phyloP scores from a whole-genome alignment of 768 basidiomycete species.

The Ramaria rubella region DNA sequence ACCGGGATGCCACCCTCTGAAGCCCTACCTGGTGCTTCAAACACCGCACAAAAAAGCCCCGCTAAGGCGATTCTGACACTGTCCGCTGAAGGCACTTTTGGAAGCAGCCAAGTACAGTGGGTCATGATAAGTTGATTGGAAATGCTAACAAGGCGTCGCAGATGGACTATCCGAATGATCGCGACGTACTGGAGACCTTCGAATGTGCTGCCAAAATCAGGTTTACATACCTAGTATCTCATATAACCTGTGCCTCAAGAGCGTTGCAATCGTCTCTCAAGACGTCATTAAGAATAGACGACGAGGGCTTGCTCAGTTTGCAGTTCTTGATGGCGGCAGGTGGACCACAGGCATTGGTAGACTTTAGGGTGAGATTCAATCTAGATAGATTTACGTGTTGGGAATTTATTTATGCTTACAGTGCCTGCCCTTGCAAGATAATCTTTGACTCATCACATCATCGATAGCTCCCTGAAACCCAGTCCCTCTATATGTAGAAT shows the following conservation, averaged over 20 bases:
- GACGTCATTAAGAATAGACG: constrained; percentile 82
- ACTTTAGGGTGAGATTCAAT: constrained; percentile 68
- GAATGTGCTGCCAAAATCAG: constrained; percentile 63
- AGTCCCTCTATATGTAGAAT: background rate
- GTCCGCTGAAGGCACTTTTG: constrained; percentile 74
- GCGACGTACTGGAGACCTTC: constrained; percentile 85
- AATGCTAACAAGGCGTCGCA: constrained; percentile 23
- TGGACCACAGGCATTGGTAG: constrained; percentile 65
- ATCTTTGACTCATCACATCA: background rate
- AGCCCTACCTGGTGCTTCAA: constrained; percentile 21
- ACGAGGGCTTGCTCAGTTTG: constrained; percentile 73
- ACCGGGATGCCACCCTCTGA: constrained; percentile 56
- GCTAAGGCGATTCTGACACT: constrained; percentile 71
- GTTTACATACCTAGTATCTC: constrained; percentile 83
- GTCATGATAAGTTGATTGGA: constrained; percentile 1
- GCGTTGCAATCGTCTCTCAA: constrained; percentile 82
- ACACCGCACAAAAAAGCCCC: constrained; percentile 18
- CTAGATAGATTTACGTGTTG: background rate
- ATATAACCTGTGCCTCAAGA: constrained; percentile 61
- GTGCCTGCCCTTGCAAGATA: constrained; percentile 9
- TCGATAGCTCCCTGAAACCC: background rate
- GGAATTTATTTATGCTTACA: background rate
- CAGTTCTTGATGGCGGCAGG: constrained; percentile 83
- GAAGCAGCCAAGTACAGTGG: constrained; percentile 68
- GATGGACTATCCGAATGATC: constrained; percentile 96